Evolutionary conservation across 495 filamentous ascomycete species (phyloP).

Genomic region (Talaromyces trachyspermus): DNA sequence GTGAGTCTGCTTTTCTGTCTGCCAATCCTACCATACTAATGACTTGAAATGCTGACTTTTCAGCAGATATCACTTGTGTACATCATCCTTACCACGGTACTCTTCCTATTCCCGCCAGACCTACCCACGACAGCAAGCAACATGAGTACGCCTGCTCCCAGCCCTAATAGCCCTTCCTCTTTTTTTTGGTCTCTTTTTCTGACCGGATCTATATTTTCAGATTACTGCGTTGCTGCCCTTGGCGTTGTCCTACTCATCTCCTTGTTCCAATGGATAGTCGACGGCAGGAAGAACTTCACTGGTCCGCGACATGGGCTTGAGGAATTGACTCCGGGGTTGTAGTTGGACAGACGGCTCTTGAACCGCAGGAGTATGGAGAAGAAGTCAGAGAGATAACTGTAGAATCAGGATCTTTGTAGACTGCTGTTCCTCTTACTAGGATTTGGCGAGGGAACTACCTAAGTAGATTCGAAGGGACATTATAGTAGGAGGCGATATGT

Average conservation of each 20-base stretch:
- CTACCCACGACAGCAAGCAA: constrained; percentile 58
- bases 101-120: constrained; percentile 69
- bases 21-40: constrained; percentile 14
- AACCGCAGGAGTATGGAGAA: neutral
- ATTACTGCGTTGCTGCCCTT: constrained; percentile 67
- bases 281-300: constrained; percentile 63
- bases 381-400: neutral
- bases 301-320: constrained; percentile 49
- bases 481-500: too few species aligned
- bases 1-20: constrained; percentile 27
- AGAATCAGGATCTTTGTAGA: too few species aligned
- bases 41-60: constrained; percentile 11
- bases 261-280: constrained; percentile 61
- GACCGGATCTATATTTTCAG: constrained; percentile 16
- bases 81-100: constrained; percentile 58
- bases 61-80: constrained; percentile 57
- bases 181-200: neutral
- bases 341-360: neutral
- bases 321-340: constrained; percentile 2
- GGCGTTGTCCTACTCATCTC: constrained; percentile 60
- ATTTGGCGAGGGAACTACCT: too few species aligned
- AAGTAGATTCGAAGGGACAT: too few species aligned
- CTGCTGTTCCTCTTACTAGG: too few species aligned
- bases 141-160: constrained; percentile 61
- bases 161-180: too few species aligned